phyloP scores from a whole-genome alignment of 2,329 filamentous ascomycete genomes.

The Aspergillus pseudoglaucus region DNA sequence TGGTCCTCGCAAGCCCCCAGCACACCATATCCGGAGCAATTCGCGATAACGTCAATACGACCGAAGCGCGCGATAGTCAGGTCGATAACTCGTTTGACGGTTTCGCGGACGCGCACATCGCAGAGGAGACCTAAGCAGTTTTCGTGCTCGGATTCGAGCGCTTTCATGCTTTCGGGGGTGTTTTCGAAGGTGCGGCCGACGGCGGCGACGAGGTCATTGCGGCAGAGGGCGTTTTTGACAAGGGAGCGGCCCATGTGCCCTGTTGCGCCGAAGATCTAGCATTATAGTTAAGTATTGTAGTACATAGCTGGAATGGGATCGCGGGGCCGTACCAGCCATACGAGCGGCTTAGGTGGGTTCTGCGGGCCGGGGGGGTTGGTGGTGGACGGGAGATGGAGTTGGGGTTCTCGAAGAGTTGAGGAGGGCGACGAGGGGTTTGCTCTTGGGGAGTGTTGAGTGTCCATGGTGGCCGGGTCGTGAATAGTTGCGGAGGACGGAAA shows the following conservation, averaged over 20 bases:
- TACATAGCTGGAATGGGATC: background rate
- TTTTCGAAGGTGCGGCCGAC: slow-evolving; percentile 81
- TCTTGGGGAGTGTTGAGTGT: slow-evolving; percentile 19
- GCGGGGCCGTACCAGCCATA: slow-evolving; percentile 71
- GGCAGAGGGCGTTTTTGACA: slow-evolving; percentile 70
- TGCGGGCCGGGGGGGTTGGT: slow-evolving; percentile 74
- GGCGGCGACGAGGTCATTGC: slow-evolving; percentile 76
- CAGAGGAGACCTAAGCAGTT: slow-evolving; percentile 73
- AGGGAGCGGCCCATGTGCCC: slow-evolving; percentile 92
- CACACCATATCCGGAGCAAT: slow-evolving; percentile 91
- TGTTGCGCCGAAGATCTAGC: slow-evolving; percentile 85
- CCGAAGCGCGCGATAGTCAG: slow-evolving; percentile 68
- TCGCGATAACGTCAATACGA: slow-evolving; percentile 80
- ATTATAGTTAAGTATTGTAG: slow-evolving; percentile 2
- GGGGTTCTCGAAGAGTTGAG: slow-evolving; percentile 30
- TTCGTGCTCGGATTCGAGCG: slow-evolving; percentile 55
- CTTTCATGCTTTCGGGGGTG: slow-evolving; percentile 63
- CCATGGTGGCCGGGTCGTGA: slow-evolving; percentile 12
- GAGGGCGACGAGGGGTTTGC: slow-evolving; percentile 15
- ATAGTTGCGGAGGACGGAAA: background rate
- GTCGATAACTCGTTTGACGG: slow-evolving; percentile 66
- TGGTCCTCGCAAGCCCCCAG: slow-evolving; percentile 96
- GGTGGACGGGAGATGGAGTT: slow-evolving; percentile 65
- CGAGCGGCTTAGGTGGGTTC: slow-evolving; percentile 65
- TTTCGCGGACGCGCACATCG: slow-evolving; percentile 77